A percentile compares a stretch with the other conserved stretches of the same genome.
phyloP scores from a whole-genome alignment of 1,139 yeast genomes.

The Sugiyamaella neomexicana region DNA sequence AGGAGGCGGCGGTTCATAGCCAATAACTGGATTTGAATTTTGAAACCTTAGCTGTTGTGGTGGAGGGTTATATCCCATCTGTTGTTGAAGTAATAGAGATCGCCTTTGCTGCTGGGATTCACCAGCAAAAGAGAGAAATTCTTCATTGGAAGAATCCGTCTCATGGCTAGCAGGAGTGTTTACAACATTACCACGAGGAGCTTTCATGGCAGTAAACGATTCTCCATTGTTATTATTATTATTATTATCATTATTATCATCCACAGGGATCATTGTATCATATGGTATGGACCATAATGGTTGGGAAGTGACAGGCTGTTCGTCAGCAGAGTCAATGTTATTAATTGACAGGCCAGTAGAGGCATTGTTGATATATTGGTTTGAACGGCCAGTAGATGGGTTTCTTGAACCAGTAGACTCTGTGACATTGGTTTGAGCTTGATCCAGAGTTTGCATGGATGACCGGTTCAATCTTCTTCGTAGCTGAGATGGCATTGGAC shows the following conservation, averaged over 20 bases:
- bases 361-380: conserved; percentile 4
- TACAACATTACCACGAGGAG: neutral
- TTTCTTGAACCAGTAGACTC: neutral
- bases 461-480: conserved; percentile 2
- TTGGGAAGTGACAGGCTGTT: conserved; percentile 17
- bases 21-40: neutral
- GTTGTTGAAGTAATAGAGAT: conserved; percentile 28
- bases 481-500: neutral
- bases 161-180: conserved; percentile 10
- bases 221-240: too few relatives aligned
- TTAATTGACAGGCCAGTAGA: conserved; percentile 1
- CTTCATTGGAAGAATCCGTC: conserved; percentile 15
- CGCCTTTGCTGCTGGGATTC: conserved; percentile 34
- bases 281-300: conserved; percentile 17
- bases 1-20: conserved; percentile 5
- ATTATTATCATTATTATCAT: neutral
- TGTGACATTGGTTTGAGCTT: neutral
- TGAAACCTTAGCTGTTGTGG: conserved; percentile 12
- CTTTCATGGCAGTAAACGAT: too few relatives aligned
- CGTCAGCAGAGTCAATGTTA: neutral
- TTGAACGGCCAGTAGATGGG: neutral
- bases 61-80: conserved; percentile 12
- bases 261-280: conserved; percentile 1
- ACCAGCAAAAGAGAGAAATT: conserved; percentile 30
- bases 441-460: neutral